Conservation (phyloP, 495 filamentous ascomycete species). For the Penicillium maclennaniae region DNA sequence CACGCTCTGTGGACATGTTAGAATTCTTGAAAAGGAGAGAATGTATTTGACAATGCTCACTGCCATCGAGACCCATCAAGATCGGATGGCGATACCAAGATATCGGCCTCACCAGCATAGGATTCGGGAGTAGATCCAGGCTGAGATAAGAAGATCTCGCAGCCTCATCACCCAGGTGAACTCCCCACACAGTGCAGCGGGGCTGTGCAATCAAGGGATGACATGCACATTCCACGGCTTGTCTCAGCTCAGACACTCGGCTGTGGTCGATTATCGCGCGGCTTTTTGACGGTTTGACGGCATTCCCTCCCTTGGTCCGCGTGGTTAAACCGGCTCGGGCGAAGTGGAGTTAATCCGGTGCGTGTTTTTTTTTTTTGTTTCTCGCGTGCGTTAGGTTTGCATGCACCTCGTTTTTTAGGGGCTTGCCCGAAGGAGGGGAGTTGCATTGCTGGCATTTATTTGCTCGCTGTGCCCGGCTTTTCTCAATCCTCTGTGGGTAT, state of each 20-base stretch:
- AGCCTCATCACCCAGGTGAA: slow-evolving; percentile 13
- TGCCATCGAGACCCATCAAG: background rate
- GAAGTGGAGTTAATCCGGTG: slow-evolving; percentile 10
- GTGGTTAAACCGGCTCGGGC: slow-evolving; percentile 27
- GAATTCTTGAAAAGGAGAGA: background rate
- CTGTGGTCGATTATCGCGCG: background rate
- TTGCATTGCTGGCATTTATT: background rate
- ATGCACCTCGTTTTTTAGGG: slow-evolving; percentile 8
- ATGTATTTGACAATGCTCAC: background rate
- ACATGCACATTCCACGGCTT: slow-evolving; percentile 22
- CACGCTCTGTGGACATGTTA: background rate
- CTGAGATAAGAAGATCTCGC: background rate
- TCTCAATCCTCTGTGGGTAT: background rate
- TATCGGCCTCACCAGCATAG: too few species aligned
- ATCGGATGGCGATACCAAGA: background rate
- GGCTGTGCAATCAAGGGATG: slow-evolving; percentile 34
- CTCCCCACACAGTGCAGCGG: slow-evolving; percentile 10
- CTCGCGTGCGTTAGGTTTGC: slow-evolving; percentile 21
- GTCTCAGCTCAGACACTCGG: slow-evolving; percentile 3
- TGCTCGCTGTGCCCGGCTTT: background rate
- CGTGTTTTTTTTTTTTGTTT: slow-evolving; percentile 7
- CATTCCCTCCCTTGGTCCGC: slow-evolving; percentile 15
- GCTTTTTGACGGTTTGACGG: background rate
- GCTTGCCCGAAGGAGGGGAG: background rate
- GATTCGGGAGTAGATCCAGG: background rate